Base-by-base conservation (phyloP, 2,329 filamentous ascomycete genomes). In the Venturiaceae sp. region DNA sequence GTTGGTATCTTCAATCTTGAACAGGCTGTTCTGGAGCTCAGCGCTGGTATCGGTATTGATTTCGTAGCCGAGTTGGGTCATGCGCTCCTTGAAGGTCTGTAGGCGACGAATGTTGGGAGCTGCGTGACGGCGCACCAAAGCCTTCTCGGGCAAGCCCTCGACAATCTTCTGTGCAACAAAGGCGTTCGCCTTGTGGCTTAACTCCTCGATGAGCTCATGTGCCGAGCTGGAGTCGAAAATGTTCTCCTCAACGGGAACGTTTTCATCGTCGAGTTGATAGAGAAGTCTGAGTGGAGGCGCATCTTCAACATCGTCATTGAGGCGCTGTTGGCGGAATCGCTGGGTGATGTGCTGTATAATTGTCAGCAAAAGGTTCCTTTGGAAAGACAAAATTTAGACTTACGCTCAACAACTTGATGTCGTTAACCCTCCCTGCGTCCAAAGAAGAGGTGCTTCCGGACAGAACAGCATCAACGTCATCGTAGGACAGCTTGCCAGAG, bases 211-310 rank as follows among this genome's bases (percentile, higher is more conserved):
- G 62, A 97, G 83, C 75, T 97, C 92, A 63, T 95, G 90, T 2
- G 92, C 90, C 9, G 86, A 80, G 13, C 90, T 90, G 32, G 90
- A 92, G 71, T 96, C 87, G 68, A 97, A 99, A 63, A 99, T 88
- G 75, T 97, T 99, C 71, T 90, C 84, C 75, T 96, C 91, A 41
- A 97, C 92, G 2, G 92, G 94, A 57, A 96, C 90, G 72, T 97
- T 97, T 79, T 99, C 94, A 66, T 99, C 94, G 65, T 99, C 94
- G 41, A 97, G 81, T 74, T 96, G 92, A 73, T 96, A 91, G 62
- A 97, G 79, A 52, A 99, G 81, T 59, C 94, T 88, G 56, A 99
- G 83, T 41, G 92, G 86, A 34, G 92, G 88, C 66, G 96, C 88
- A 13, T 88, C 84, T 6, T 55, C 52, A 46, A 84, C 84, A 36